These are phyloP conservation scores for Ambrosiella xylebori DNA, from an alignment of 2,329 filamentous ascomycete genomes.

Conservation along the genomic window DNA sequence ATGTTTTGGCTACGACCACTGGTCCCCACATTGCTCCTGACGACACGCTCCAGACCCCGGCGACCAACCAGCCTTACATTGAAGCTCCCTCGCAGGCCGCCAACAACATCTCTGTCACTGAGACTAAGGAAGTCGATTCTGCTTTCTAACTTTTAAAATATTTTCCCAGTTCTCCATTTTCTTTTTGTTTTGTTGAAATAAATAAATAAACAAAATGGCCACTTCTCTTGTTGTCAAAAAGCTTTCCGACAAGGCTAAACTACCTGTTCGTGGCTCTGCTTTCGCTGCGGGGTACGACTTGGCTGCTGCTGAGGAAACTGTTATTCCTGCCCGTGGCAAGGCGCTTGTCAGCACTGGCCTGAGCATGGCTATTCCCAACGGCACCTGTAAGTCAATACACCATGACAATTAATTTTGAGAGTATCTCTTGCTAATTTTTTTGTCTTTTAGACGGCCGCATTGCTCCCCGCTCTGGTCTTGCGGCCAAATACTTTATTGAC, in stretches of 20 bases:
- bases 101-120: background rate
- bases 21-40: background rate
- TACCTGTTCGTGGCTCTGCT: conserved; percentile 75
- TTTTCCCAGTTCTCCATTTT: too few species aligned
- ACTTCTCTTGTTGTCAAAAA: conserved; percentile 48
- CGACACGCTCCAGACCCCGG: background rate
- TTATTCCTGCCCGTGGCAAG: conserved; percentile 68
- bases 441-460: conserved; percentile 56
- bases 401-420: background rate
- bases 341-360: conserved; percentile 81
- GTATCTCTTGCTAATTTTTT: background rate
- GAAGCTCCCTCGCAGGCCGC: background rate
- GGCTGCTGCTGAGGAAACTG: conserved; percentile 58
- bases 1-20: background rate
- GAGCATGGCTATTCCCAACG: conserved; percentile 73
- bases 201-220: background rate
- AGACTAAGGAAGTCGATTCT: background rate
- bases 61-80: background rate
- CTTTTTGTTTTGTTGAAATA: too few species aligned
- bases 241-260: conserved; percentile 57
- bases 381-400: conserved; percentile 55
- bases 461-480: conserved; percentile 78
- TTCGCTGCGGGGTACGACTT: conserved; percentile 90
- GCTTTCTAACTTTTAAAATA: background rate
- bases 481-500: conserved; percentile 88